Conservation (phyloP, 2,329 filamentous ascomycete species). For the Colletotrichum orchidophilum region DNA sequence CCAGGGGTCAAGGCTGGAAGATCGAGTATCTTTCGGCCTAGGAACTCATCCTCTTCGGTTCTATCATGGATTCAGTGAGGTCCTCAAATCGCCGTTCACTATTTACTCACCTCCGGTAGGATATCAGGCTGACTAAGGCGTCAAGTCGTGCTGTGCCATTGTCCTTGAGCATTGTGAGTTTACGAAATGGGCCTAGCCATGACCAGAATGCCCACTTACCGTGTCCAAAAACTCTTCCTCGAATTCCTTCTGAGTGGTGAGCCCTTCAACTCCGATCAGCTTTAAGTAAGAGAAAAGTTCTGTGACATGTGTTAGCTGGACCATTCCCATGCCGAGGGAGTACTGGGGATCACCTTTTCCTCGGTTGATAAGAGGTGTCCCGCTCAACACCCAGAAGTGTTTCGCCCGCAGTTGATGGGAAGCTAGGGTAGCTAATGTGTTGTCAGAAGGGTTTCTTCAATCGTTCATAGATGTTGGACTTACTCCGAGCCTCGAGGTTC, state of each 20-base stretch:
- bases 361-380: constrained; percentile 47
- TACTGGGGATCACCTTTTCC: constrained; percentile 38
- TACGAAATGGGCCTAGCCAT: not conserved
- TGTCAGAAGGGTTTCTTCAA: constrained; percentile 35
- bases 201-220: constrained; percentile 32
- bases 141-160: not conserved
- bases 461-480: constrained; percentile 34
- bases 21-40: constrained; percentile 38
- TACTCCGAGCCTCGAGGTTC: constrained; percentile 49
- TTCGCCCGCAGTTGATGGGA: constrained; percentile 38
- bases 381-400: constrained; percentile 47
- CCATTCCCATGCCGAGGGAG: not conserved
- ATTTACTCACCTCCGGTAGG: constrained; percentile 12
- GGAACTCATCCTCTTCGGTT: constrained; percentile 40
- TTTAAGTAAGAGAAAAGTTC: constrained; percentile 48
- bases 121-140: constrained; percentile 23
- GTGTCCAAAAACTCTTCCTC: constrained; percentile 29
- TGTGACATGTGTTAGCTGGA: constrained; percentile 36
- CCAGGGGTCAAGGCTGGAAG: constrained; percentile 34
- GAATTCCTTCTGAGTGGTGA: constrained; percentile 22
- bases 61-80: constrained; percentile 27
- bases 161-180: not conserved
- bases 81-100: not conserved
- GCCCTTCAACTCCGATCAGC: constrained; percentile 40
- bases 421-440: not conserved